phyloP scores from a whole-genome alignment of 1,284 basidiomycete genomes.

The Ganoderma lingzhi region DNA sequence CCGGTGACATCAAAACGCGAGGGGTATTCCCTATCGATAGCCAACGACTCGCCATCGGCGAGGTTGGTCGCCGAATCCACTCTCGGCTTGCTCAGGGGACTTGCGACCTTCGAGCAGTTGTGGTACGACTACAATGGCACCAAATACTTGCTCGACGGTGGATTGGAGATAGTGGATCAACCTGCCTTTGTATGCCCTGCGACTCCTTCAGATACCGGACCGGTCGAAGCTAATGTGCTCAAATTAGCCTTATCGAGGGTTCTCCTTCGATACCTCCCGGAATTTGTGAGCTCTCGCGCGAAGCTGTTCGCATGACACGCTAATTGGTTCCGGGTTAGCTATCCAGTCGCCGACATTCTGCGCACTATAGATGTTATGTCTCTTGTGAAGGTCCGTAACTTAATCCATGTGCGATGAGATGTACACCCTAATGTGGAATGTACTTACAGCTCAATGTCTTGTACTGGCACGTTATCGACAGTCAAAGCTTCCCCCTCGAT shows the following conservation, averaged over 20 bases:
- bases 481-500: constrained; percentile 77
- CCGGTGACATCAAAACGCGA: constrained; percentile 64
- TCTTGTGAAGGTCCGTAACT: constrained; percentile 72
- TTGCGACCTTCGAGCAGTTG: constrained; percentile 84
- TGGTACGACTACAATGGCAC: constrained; percentile 63
- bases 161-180: constrained; percentile 62
- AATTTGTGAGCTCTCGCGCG: constrained; percentile 48
- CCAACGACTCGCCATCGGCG: constrained; percentile 64
- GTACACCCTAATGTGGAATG: constrained; percentile 7
- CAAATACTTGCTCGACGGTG: constrained; percentile 65
- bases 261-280: constrained; percentile 82
- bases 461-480: constrained; percentile 83
- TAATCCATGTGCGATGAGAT: not conserved
- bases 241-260: constrained; percentile 73
- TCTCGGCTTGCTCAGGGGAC: constrained; percentile 79
- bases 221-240: not conserved
- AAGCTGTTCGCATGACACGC: not conserved
- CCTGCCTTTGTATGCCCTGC: constrained; percentile 62
- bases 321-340: constrained; percentile 44
- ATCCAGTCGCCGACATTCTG: constrained; percentile 69
- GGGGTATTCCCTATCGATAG: constrained; percentile 66
- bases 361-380: constrained; percentile 86
- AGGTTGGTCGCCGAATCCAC: constrained; percentile 72
- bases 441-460: constrained; percentile 63
- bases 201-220: not conserved